A percentile compares a stretch with the other conserved stretches of the same genome.
Evolutionary conservation across 768 basidiomycete species (phyloP).

Genomic region (Lepiota venenata): DNA sequence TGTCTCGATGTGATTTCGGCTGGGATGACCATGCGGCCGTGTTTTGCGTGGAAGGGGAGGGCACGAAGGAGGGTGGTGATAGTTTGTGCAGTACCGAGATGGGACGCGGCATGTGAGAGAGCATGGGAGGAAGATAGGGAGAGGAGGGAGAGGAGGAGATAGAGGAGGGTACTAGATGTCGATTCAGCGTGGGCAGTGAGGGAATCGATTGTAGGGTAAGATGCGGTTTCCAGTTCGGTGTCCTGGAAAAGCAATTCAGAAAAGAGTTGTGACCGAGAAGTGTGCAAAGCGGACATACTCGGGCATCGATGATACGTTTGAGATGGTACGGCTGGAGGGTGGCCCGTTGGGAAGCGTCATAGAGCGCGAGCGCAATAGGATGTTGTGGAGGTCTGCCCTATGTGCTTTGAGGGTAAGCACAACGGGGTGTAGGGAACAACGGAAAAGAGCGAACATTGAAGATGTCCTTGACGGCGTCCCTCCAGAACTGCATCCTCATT

Average conservation of each 20-base stretch:
- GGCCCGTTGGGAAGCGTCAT: conserved; percentile 46
- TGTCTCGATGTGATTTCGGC: conserved; percentile 80
- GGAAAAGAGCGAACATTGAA: conserved; percentile 45
- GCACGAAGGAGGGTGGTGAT: conserved; percentile 70
- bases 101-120: conserved; percentile 76
- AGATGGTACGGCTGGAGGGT: conserved; percentile 72
- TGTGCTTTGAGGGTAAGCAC: conserved; percentile 12
- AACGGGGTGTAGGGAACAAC: conserved; percentile 14
- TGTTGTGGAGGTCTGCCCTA: conserved; percentile 78
- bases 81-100: conserved; percentile 74
- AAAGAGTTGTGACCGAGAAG: too few relatives aligned
- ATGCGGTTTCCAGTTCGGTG: conserved; percentile 59
- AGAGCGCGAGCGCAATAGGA: conserved; percentile 74
- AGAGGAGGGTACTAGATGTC: conserved; percentile 75
- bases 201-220: conserved; percentile 65
- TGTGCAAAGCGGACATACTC: conserved; percentile 44
- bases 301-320: conserved; percentile 80
- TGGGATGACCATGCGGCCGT: conserved; percentile 72
- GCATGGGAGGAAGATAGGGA: conserved; percentile 41
- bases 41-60: conserved; percentile 72
- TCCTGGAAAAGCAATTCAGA: conserved; percentile 38
- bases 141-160: conserved; percentile 69
- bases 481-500: conserved; percentile 88
- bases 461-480: conserved; percentile 70
- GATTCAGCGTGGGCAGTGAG: conserved; percentile 74